Evolutionary conservation across 2,329 filamentous ascomycete genomes (phyloP).

Genomic region (Colletotrichum orbiculare): DNA sequence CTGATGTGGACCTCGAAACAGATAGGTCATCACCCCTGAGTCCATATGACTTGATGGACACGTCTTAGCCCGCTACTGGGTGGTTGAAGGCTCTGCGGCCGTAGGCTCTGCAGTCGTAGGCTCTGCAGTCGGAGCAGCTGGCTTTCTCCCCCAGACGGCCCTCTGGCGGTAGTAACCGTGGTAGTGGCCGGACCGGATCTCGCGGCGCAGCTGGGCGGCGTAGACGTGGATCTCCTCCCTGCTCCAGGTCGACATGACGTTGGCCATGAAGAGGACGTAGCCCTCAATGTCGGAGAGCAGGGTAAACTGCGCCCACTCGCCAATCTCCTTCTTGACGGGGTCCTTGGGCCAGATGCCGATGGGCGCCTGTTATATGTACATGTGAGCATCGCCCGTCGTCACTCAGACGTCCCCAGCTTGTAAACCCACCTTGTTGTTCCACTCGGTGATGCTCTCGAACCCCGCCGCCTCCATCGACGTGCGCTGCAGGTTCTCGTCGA

Average conservation of each 20-base stretch:
- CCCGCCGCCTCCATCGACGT: conserved; percentile 45
- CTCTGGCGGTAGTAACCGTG: conserved; percentile 45
- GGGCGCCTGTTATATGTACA: conserved; percentile 38
- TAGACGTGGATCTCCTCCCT: conserved; percentile 48
- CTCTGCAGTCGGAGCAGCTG: neutral
- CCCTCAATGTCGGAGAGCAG: conserved; percentile 48
- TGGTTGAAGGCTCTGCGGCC: too few species aligned
- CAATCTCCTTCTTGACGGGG: conserved; percentile 48
- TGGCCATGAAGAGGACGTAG: conserved; percentile 46
- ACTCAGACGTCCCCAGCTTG: neutral
- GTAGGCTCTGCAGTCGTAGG: too few species aligned
- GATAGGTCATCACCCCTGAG: too few species aligned
- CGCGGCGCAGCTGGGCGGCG: conserved; percentile 47
- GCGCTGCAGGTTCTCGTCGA: conserved; percentile 45
- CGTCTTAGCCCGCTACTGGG: too few species aligned
- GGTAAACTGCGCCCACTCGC: conserved; percentile 45
- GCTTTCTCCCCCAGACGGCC: conserved; percentile 45
- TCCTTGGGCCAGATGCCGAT: conserved; percentile 55
- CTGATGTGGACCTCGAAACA: too few species aligned
- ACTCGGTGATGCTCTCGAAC: conserved; percentile 40
- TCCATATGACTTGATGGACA: too few species aligned
- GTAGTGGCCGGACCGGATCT: conserved; percentile 43
- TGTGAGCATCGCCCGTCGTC: neutral
- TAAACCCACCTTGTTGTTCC: conserved; percentile 39
- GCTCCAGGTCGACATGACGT: conserved; percentile 50